phyloP scores from a whole-genome alignment of 495 filamentous ascomycete genomes.

The Paragyromitra xinjiangensis region DNA sequence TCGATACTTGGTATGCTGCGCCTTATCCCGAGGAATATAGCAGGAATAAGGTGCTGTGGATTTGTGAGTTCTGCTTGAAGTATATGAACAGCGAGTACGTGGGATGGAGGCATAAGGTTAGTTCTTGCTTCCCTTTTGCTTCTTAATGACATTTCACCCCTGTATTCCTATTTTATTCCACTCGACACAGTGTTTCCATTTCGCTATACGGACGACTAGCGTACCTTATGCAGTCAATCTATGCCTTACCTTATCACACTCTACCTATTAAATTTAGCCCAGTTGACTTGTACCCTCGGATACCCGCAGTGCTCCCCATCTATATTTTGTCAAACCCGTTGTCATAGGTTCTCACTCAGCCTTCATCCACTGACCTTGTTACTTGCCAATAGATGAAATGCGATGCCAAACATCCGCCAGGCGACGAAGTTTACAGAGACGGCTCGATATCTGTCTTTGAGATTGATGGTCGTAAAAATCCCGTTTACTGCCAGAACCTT shows the following conservation, averaged over 20 bases:
- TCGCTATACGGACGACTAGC: neutral
- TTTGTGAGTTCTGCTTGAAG: slow-evolving; percentile 98
- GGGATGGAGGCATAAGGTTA: slow-evolving; percentile 92
- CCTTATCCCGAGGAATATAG: slow-evolving; percentile 99
- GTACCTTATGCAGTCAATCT: neutral
- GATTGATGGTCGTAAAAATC: slow-evolving; percentile 95
- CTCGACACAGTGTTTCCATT: neutral
- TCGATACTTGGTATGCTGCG: slow-evolving; percentile 99
- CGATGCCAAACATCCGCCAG: slow-evolving; percentile 92
- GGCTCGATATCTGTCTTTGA: slow-evolving; percentile 94
- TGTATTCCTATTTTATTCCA: neutral
- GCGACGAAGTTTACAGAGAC: slow-evolving; percentile 97
- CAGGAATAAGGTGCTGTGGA: slow-evolving; percentile 91
- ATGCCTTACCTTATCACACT: neutral
- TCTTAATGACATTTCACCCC: neutral
- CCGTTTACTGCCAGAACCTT: slow-evolving; percentile 96
- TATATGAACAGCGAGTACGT: slow-evolving; percentile 99
- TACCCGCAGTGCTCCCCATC: slow-evolving; percentile 15
- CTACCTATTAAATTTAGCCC: too few species aligned
- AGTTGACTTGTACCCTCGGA: slow-evolving; percentile 4
- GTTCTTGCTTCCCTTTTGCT: slow-evolving; percentile 14
- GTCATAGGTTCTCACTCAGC: slow-evolving; percentile 34
- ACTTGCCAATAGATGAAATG: slow-evolving; percentile 69
- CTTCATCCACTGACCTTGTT: slow-evolving; percentile 15
- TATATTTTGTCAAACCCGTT: slow-evolving; percentile 4